These are phyloP conservation scores for Cylindrodendrum hubeiense DNA, from an alignment of 2,329 filamentous ascomycete genomes.

Conservation along the genomic window DNA sequence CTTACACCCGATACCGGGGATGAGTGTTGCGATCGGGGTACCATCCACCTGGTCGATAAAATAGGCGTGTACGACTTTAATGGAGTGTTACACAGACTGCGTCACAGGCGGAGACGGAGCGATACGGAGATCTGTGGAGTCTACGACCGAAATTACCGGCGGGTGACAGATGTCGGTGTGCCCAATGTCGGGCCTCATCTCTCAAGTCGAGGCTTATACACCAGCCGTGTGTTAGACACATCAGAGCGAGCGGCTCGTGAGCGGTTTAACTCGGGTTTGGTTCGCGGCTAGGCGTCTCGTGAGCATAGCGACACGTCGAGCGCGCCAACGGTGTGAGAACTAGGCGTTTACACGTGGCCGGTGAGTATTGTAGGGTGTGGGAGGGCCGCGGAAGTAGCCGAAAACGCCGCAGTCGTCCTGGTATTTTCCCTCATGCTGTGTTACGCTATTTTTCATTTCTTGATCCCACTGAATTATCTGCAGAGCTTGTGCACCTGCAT, in stretches of 20 bases:
- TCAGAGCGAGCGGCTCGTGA: conserved; percentile 4
- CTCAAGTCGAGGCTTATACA: neutral
- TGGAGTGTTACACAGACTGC: conserved; percentile 15
- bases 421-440: neutral
- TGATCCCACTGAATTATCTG: neutral
- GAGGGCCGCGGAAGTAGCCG: neutral
- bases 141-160: neutral
- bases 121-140: conserved; percentile 8
- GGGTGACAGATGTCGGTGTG: neutral
- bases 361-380: conserved; percentile 4
- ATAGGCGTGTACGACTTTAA: conserved; percentile 7
- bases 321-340: conserved; percentile 5
- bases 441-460: conserved; percentile 1
- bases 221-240: conserved; percentile 1
- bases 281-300: conserved; percentile 11
- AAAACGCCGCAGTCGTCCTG: neutral
- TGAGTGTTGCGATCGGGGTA: neutral
- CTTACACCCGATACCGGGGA: neutral
- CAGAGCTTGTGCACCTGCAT: conserved; percentile 15
- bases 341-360: conserved; percentile 21
- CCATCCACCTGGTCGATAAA: neutral
- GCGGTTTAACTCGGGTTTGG: neutral
- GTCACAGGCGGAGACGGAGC: conserved; percentile 11
- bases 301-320: conserved; percentile 13
- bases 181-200: neutral